phyloP scores from a whole-genome alignment of 768 basidiomycete genomes.

The Phaeolepiota aurea region DNA sequence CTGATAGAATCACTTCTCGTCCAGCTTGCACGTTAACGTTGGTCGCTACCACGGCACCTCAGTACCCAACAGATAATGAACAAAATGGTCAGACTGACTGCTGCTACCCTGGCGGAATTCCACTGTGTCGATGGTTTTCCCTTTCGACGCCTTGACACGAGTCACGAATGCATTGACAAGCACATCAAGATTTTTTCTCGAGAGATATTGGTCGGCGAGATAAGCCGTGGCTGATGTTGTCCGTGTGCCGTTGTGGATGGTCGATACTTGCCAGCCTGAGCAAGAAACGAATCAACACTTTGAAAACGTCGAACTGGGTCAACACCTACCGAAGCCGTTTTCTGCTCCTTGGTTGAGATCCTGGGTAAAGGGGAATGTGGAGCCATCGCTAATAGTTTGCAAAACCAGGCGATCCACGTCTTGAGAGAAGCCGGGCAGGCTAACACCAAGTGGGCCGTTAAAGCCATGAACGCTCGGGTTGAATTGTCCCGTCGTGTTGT shows the following conservation, averaged over 20 bases:
- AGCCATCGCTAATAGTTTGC: background rate
- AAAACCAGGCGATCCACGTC: constrained; percentile 4
- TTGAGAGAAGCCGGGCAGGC: background rate
- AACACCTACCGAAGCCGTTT: background rate
- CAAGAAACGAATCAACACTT: background rate
- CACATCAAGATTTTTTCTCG: constrained; percentile 17
- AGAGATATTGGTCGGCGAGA: constrained; percentile 9
- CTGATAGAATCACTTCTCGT: constrained; percentile 23
- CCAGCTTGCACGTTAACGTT: constrained; percentile 9
- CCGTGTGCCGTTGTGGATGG: background rate
- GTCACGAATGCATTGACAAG: constrained; percentile 13
- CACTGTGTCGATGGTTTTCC: constrained; percentile 11
- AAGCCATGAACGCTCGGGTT: constrained; percentile 1
- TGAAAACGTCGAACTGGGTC: no score
- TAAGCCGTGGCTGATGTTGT: background rate
- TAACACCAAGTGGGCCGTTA: constrained; percentile 5
- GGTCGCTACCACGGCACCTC: background rate
- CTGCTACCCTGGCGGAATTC: constrained; percentile 10
- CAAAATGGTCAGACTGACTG: background rate
- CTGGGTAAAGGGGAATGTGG: background rate
- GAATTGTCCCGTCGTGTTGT: background rate
- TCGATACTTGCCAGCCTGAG: background rate
- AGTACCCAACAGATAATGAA: no score
- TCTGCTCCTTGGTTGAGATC: background rate
- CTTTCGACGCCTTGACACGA: constrained; percentile 2